Evolutionary conservation across 768 basidiomycete genomes (phyloP).

Genomic region (Mycena maculata): DNA sequence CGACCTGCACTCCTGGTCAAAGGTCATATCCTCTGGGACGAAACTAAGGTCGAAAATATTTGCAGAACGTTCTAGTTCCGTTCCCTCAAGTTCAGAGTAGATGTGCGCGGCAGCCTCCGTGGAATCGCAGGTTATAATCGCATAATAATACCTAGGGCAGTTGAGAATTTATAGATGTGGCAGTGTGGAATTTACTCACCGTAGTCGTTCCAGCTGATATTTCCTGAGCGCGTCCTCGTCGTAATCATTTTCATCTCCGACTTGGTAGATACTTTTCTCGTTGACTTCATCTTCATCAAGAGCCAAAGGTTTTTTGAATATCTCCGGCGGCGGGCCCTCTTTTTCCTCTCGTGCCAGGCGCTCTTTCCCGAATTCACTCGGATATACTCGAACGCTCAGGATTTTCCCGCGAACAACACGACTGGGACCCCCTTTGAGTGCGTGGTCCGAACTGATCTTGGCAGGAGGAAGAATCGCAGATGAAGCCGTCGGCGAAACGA

Average conservation of each 20-base stretch:
- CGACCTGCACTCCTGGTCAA: constrained; percentile 83
- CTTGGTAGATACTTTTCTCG: constrained; percentile 72
- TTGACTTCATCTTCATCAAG: constrained; percentile 67
- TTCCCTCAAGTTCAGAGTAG: constrained; percentile 88
- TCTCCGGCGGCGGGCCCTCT: constrained; percentile 88
- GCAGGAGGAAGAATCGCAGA: constrained; percentile 40
- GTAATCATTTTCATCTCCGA: constrained; percentile 80
- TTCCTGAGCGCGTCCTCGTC: constrained; percentile 88
- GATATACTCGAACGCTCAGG: constrained; percentile 84
- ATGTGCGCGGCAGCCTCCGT: constrained; percentile 82
- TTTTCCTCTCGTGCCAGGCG: constrained; percentile 87
- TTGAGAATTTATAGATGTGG: constrained; percentile 16
- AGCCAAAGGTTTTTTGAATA: constrained; percentile 72
- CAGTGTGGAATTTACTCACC: constrained; percentile 61
- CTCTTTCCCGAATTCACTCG: constrained; percentile 93
- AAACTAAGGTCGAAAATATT: constrained; percentile 97
- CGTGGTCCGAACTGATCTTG: constrained; percentile 32
- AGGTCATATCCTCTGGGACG: constrained; percentile 89
- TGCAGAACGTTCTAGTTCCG: constrained; percentile 96
- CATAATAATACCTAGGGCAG: constrained; percentile 88
- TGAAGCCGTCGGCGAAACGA: constrained; percentile 73
- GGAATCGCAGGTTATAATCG: constrained; percentile 89
- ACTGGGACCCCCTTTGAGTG: constrained; percentile 35
- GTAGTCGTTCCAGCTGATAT: constrained; percentile 92
- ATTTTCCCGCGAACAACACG: constrained; percentile 72